Percentiles rank a stretch among this genome's conserved stretches.
Evolutionary conservation across 2,329 filamentous ascomycete genomes (phyloP).

Genomic region (Fusarium gaditjirri): DNA sequence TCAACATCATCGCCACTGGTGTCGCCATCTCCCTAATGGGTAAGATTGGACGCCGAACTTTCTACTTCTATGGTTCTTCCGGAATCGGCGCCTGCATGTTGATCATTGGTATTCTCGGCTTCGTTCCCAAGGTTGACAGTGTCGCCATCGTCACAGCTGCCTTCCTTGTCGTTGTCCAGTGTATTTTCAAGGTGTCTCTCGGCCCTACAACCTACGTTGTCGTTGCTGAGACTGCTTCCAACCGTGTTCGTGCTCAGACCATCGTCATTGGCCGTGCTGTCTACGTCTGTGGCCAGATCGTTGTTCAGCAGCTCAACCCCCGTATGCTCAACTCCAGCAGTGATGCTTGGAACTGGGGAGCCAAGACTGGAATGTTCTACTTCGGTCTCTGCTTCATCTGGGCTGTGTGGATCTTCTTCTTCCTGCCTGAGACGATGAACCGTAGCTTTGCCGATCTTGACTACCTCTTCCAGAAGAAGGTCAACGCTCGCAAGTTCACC

Average conservation of each 20-base stretch:
- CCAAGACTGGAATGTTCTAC: constrained; percentile 59
- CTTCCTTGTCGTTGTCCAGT: constrained; percentile 61
- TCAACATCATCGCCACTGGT: constrained; percentile 55
- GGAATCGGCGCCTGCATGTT: constrained; percentile 55
- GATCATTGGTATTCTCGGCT: constrained; percentile 53
- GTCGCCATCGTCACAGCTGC: constrained; percentile 44
- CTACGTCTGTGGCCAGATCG: constrained; percentile 54
- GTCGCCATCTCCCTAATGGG: constrained; percentile 54
- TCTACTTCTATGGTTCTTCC: constrained; percentile 55
- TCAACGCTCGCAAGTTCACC: constrained; percentile 54
- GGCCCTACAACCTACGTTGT: constrained; percentile 81
- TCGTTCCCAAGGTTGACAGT: constrained; percentile 38
- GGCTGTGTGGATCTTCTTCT: constrained; percentile 61
- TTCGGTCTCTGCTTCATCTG: constrained; percentile 56
- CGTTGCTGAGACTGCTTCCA: constrained; percentile 65
- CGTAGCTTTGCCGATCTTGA: constrained; percentile 67
- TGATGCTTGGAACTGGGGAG: constrained; percentile 58
- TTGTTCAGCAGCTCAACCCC: constrained; percentile 55
- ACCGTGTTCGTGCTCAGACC: constrained; percentile 58
- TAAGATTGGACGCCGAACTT: constrained; percentile 52
- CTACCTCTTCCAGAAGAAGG: constrained; percentile 60
- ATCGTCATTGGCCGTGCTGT: constrained; percentile 57
- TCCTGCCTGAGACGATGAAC: constrained; percentile 64
- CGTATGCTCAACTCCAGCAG: constrained; percentile 57
- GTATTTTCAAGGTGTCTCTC: constrained; percentile 56